phyloP scores from a whole-genome alignment of 352 stramenopile species.

The Phytophthora citrophthora region DNA sequence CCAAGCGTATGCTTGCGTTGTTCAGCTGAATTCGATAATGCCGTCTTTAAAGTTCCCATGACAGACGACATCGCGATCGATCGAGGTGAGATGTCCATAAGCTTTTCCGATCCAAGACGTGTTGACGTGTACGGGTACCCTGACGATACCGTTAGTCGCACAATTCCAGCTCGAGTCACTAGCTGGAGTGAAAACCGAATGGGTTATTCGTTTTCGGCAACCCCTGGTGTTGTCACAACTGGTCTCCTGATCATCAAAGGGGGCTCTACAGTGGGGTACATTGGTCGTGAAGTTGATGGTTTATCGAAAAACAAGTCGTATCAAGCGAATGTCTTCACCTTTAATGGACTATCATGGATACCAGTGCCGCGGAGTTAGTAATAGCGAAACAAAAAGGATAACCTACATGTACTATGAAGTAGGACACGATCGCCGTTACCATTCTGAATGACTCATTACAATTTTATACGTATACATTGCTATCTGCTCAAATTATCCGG shows the following conservation, averaged over 20 bases:
- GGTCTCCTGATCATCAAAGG: conserved; percentile 34
- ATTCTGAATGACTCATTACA: too few species aligned
- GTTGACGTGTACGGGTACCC: background rate
- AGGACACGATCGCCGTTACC: too few species aligned
- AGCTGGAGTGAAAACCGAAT: conserved; percentile 1
- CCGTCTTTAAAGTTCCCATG: background rate
- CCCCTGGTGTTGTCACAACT: conserved; percentile 27
- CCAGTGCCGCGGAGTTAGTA: too few species aligned
- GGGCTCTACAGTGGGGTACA: conserved; percentile 5
- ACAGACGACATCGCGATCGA: background rate
- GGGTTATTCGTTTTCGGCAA: conserved; percentile 14
- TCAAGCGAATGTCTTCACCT: background rate
- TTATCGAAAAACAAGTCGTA: conserved; percentile 1
- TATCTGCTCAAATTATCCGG: background rate
- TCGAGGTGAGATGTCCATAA: background rate
- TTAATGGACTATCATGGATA: background rate
- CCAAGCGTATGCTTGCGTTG: conserved; percentile 3
- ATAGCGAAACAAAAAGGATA: too few species aligned
- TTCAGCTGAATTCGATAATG: conserved; percentile 2
- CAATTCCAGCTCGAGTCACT: conserved; percentile 6
- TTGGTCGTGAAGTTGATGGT: conserved; percentile 2
- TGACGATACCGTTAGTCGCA: background rate
- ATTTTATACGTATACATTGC: background rate
- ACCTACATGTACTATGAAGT: too few species aligned
- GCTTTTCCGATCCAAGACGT: background rate